phyloP scores from a whole-genome alignment of 2,329 filamentous ascomycete genomes.

The Fusarium illudens region DNA sequence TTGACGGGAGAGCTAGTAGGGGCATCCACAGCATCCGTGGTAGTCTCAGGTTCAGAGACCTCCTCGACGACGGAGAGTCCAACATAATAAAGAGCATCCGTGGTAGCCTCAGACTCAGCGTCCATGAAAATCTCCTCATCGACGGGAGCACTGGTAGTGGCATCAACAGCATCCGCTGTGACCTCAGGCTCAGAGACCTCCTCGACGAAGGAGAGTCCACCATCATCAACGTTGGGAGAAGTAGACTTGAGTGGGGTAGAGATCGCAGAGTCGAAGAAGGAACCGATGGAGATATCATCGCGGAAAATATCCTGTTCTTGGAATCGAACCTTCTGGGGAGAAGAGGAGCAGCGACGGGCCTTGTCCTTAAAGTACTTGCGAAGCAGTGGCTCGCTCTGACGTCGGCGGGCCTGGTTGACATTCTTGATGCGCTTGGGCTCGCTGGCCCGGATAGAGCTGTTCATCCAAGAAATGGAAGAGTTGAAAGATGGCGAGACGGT shows the following conservation, averaged over 20 bases:
- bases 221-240: neutral
- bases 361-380: slow-evolving; percentile 36
- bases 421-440: slow-evolving; percentile 37
- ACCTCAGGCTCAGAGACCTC: neutral
- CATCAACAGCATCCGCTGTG: neutral
- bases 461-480: slow-evolving; percentile 42
- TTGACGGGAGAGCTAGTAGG: neutral
- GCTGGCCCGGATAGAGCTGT: slow-evolving; percentile 23
- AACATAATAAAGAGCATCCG: too few relatives aligned
- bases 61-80: neutral
- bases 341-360: slow-evolving; percentile 42
- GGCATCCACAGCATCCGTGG: neutral
- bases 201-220: neutral
- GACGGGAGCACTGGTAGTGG: neutral
- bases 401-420: slow-evolving; percentile 38
- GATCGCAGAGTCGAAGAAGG: slow-evolving; percentile 4
- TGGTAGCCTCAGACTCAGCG: neutral
- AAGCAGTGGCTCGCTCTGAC: slow-evolving; percentile 49
- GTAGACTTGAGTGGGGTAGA: neutral
- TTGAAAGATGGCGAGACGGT: slow-evolving; percentile 41
- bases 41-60: neutral
- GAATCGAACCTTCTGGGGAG: slow-evolving; percentile 41
- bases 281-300: slow-evolving; percentile 19
- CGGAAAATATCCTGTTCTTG: slow-evolving; percentile 30
- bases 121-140: neutral